phyloP scores from a whole-genome alignment of 2,329 filamentous ascomycete genomes.

The Aureobasidium sp. region DNA sequence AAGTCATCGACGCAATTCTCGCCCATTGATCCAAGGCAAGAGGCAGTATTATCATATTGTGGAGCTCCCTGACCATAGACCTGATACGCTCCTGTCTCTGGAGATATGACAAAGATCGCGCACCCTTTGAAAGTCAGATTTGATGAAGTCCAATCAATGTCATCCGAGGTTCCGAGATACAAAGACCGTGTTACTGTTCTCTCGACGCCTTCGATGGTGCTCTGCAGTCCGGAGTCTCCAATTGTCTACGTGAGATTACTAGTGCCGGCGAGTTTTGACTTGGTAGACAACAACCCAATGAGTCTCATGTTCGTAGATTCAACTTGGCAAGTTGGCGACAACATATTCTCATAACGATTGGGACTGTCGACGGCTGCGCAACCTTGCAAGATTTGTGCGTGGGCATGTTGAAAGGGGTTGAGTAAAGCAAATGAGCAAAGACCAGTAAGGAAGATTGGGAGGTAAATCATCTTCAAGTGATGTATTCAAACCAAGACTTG shows the following conservation, averaged over 20 bases:
- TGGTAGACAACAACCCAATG: neutral
- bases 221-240: neutral
- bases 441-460: neutral
- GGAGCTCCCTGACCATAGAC: neutral
- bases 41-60: neutral
- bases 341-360: neutral
- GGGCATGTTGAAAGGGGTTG: too few relatives aligned
- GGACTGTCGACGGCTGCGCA: neutral
- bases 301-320: neutral
- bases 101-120: neutral
- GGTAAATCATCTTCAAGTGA: neutral
- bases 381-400: neutral
- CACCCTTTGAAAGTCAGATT: neutral
- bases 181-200: neutral
- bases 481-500: neutral
- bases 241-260: neutral
- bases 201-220: neutral
- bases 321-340: neutral
- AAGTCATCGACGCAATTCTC: neutral
- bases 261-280: neutral
- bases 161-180: neutral
- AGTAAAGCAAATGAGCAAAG: neutral
- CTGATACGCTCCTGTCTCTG: neutral
- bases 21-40: neutral
- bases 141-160: neutral